Base-by-base conservation (phyloP, 176 grass and related monocot species). In the Cenchrus fungigraminus region DNA sequence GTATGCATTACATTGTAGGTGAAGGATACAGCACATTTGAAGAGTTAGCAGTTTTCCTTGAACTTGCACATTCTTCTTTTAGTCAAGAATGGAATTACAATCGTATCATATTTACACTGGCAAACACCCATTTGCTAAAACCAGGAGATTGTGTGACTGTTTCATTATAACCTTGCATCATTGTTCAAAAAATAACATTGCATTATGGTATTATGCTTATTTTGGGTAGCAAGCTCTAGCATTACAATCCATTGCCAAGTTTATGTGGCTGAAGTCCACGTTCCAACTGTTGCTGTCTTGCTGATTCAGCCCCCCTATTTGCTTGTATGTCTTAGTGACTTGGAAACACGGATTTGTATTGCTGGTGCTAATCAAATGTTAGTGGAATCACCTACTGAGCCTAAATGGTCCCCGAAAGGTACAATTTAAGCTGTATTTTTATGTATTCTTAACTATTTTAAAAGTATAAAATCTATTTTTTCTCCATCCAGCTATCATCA, bases 331-430 rank as follows among this genome's bases (percentile, higher is more conserved):
- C 20, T 87, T 25, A 98, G 95, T 91, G 92, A 98, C 76, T 76
- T 98, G 87, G 71, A 71, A 44, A 85, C 91, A 73, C 77, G 79
- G 60, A 62, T 95, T 52, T 86, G 95, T 82, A 71, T 97, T 88
- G 84, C 92, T 79, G 92, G 95, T 90, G 91, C 86, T 29, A 84
- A 95, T 86, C 89, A 87, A 47, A 62, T 80, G 69, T 13, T 93
- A 45, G 85, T 95, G 45, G 95, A 97, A 70, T 97, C 95, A 74
- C 89, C 91, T 74, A 88, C 88, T 42, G 95, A 97, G 47, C 95
- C 95, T 84, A 97, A 95, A 95, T 97, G 95, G 95, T 97, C 95
- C 12, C 85, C 95, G 16, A 87, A 91, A 82, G 95, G 95, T 97
- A 53, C 51, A 32, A 68, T 78, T 80, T 37, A 46, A 13, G 8